These are phyloP conservation scores for Vitis hybrid DNA, from an alignment of 177 flowering plant species.

Conservation along the genomic window DNA sequence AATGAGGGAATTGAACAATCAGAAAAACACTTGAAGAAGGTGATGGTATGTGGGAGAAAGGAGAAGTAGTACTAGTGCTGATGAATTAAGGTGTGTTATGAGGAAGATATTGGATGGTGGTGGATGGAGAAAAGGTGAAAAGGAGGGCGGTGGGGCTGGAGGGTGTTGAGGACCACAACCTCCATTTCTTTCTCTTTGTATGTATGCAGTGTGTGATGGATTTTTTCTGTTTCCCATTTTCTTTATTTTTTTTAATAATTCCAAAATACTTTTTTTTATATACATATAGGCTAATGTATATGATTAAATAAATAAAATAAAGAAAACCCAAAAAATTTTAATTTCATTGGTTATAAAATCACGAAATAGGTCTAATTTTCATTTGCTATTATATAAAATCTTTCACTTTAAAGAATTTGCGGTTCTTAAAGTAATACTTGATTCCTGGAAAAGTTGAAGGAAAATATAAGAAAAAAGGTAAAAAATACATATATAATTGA, in stretches of 20 bases:
- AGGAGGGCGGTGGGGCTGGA: not conserved
- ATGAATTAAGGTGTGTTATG: not conserved
- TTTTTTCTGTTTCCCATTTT: too few species aligned
- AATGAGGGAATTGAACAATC: too few species aligned
- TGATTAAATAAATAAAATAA: not conserved
- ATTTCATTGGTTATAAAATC: too few species aligned
- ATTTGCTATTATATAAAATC: not conserved
- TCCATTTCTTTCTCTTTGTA: not conserved
- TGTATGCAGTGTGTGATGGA: not conserved
- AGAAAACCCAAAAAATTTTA: too few species aligned
- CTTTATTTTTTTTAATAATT: too few species aligned
- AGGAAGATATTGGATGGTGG: not conserved
- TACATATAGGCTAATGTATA: too few species aligned
- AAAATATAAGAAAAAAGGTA: too few species aligned
- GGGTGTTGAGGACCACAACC: constrained; percentile 6
- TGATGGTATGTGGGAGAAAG: not conserved
- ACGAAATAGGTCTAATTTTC: not conserved
- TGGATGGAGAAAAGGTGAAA: not conserved
- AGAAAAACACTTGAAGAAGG: too few species aligned
- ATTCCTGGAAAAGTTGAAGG: too few species aligned
- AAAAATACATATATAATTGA: too few species aligned
- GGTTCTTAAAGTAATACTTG: too few species aligned
- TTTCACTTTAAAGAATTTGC: not conserved
- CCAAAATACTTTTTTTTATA: too few species aligned
- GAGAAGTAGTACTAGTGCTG: not conserved